Evolutionary conservation across 371 early-diverging fungal genomes (phyloP).

Genomic region (Syncephalastrum contaminatum): DNA sequence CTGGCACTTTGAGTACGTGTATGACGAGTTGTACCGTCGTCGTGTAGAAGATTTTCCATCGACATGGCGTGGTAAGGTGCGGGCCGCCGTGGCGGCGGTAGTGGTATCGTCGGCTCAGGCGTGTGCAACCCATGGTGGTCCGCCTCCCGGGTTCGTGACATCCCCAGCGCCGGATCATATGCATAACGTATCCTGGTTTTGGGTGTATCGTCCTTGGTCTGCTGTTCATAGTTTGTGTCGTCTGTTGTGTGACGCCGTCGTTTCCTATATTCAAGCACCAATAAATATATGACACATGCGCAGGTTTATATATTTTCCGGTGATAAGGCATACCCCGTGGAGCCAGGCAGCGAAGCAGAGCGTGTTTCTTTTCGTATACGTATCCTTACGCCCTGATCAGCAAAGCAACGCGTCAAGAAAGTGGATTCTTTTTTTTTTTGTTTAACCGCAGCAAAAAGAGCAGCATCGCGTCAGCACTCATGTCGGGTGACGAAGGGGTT

Average conservation of each 20-base stretch:
- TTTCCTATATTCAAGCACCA: slow-evolving; percentile 3
- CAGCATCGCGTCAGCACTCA: not conserved
- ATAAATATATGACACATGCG: not conserved
- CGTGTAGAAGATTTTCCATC: slow-evolving; percentile 10
- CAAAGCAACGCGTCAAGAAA: slow-evolving; percentile 82
- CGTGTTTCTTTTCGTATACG: slow-evolving; percentile 74
- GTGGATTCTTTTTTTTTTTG: slow-evolving; percentile 93
- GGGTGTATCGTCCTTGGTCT: not conserved
- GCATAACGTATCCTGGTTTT: too few species aligned
- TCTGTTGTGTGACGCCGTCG: slow-evolving; percentile 5
- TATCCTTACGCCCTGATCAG: slow-evolving; percentile 94
- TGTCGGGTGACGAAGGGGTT: not conserved
- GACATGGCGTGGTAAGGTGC: slow-evolving; percentile 11
- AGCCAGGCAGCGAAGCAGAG: too few species aligned
- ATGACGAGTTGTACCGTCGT: too few species aligned
- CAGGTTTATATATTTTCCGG: too few species aligned
- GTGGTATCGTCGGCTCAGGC: not conserved
- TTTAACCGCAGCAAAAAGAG: slow-evolving; percentile 56
- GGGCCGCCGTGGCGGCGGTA: not conserved
- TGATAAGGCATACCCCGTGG: too few species aligned
- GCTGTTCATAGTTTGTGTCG: slow-evolving; percentile 1
- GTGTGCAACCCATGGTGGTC: not conserved
- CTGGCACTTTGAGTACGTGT: too few species aligned
- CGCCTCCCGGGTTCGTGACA: too few species aligned
- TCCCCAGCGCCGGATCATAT: too few species aligned